These are phyloP conservation scores for Pterocarpus santalinus DNA, from an alignment of 306 rosid genomes.

Conservation along the genomic window DNA sequence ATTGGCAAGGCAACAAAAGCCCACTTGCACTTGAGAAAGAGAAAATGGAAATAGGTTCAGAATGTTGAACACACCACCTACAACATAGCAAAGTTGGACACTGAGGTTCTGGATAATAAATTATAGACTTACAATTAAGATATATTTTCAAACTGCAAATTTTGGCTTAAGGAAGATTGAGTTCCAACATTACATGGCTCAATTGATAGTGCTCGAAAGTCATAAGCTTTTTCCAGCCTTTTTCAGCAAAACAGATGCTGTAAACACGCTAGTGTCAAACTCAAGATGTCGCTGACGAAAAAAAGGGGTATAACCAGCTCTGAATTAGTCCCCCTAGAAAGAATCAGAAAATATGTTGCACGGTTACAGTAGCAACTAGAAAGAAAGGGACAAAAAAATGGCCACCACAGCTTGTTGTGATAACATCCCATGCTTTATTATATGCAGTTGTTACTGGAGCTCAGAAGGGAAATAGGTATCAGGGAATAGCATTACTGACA, in stretches of 20 bases:
- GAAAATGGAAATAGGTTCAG: slow-evolving; percentile 17
- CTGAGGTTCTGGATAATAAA: background rate
- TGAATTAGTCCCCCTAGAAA: slow-evolving; percentile 23
- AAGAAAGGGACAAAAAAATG: background rate
- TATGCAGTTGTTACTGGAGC: background rate
- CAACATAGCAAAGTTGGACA: background rate
- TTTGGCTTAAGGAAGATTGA: background rate
- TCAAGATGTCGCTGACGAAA: background rate
- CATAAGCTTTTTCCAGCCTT: background rate
- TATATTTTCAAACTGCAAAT: background rate
- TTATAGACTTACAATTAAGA: background rate
- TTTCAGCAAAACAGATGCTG: slow-evolving; percentile 20
- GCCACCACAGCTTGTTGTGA: background rate
- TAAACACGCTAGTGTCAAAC: background rate
- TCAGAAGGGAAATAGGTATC: background rate
- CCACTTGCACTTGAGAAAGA: background rate
- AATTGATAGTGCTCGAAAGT: background rate
- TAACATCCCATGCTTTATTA: background rate
- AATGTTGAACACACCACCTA: background rate
- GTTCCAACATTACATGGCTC: background rate
- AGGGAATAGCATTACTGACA: background rate
- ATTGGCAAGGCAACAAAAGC: background rate
- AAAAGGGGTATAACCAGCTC: background rate
- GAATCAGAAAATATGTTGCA: background rate
- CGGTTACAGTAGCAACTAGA: background rate